phyloP scores from a whole-genome alignment of 2,329 filamentous ascomycete genomes.

The Fusarium pilosicola region DNA sequence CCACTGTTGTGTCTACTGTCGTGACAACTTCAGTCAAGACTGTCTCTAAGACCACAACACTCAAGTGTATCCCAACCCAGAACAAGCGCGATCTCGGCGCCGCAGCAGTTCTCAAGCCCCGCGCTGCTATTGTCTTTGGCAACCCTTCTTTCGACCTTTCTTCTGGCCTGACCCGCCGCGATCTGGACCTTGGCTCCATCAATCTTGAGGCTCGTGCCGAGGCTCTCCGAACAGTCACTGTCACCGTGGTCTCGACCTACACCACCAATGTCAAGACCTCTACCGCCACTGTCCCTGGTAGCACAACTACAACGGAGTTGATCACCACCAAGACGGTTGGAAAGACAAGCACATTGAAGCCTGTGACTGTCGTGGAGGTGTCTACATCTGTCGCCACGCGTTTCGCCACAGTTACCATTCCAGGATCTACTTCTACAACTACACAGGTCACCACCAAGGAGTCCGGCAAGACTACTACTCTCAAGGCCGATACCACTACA shows the following conservation, averaged over 20 bases:
- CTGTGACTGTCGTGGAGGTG: conserved; percentile 10
- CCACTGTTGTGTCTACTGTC: conserved; percentile 32
- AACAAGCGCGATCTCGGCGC: conserved; percentile 22
- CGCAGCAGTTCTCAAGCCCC: neutral
- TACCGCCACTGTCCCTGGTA: conserved; percentile 19
- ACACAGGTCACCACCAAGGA: conserved; percentile 29
- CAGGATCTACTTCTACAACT: conserved; percentile 28
- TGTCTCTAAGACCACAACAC: conserved; percentile 31
- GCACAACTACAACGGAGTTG: conserved; percentile 21
- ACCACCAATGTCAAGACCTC: conserved; percentile 31
- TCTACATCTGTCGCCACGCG: conserved; percentile 23
- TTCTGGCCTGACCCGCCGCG: conserved; percentile 15
- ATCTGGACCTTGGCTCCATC: conserved; percentile 13
- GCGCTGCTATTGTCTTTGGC: conserved; percentile 23
- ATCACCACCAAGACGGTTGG: conserved; percentile 22
- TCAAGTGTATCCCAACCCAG: conserved; percentile 33
- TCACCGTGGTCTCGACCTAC: conserved; percentile 22
- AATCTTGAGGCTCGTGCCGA: conserved; percentile 21
- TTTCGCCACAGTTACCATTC: conserved; percentile 17
- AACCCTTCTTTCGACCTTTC: conserved; percentile 16
- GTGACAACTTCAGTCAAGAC: conserved; percentile 37
- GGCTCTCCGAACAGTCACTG: conserved; percentile 12
- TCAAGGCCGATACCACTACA: conserved; percentile 33
- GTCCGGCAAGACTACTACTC: conserved; percentile 35
- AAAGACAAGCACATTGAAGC: conserved; percentile 26